These are phyloP conservation scores for Aspergillus caelatus DNA, from an alignment of 2,329 filamentous ascomycete genomes.

Conservation along the genomic window DNA sequence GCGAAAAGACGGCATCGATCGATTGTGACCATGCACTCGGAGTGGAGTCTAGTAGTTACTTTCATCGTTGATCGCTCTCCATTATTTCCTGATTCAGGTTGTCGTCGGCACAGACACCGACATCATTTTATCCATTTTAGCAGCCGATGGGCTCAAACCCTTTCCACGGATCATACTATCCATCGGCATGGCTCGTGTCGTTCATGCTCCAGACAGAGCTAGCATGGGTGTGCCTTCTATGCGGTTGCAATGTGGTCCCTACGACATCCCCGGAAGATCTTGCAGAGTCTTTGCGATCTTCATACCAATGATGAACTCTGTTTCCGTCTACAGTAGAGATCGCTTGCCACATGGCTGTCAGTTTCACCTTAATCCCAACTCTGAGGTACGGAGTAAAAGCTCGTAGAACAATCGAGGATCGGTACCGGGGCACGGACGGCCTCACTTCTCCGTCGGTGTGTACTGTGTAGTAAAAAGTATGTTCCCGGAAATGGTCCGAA, in stretches of 20 bases:
- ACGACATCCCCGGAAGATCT: neutral
- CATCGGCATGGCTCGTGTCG: neutral
- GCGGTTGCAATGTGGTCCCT: neutral
- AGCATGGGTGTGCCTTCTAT: neutral
- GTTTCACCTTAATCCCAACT: neutral
- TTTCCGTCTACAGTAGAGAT: constrained; percentile 1
- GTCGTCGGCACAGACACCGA: neutral
- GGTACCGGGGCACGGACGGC: neutral
- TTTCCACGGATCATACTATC: neutral
- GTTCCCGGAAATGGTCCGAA: constrained; percentile 8
- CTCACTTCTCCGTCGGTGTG: neutral
- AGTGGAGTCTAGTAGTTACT: neutral
- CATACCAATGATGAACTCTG: neutral
- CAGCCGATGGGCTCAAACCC: neutral
- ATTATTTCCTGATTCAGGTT: neutral
- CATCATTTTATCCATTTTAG: neutral
- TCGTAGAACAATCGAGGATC: neutral
- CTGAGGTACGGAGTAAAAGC: neutral
- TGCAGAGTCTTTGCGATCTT: neutral
- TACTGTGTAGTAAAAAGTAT: neutral
- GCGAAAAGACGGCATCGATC: neutral
- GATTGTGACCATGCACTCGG: neutral
- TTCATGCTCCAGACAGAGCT: neutral
- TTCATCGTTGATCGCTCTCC: neutral
- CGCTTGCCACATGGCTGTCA: constrained; percentile 6